Evolutionary conservation across 2,329 filamentous ascomycete species (phyloP).

Genomic region (Sporothrix brasiliensis): DNA sequence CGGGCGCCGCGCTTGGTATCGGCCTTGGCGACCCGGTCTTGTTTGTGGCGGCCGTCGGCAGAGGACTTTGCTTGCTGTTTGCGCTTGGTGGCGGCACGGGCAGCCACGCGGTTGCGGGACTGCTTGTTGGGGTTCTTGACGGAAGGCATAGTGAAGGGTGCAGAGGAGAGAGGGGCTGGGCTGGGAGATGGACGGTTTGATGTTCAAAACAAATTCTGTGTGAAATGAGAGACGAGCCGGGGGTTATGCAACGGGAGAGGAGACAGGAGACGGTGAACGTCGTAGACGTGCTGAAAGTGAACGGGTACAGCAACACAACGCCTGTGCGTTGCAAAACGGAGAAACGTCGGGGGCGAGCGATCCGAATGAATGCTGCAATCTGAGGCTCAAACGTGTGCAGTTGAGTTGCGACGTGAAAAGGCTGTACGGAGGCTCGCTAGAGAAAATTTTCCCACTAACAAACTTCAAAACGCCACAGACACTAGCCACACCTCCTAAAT

Average conservation of each 20-base stretch:
- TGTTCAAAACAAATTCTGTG: conserved; percentile 17
- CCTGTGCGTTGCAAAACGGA: not conserved
- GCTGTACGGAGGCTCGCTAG: not conserved
- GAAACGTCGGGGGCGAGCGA: not conserved
- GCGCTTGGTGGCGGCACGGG: conserved; percentile 50
- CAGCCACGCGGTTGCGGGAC: conserved; percentile 57
- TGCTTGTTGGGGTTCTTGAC: conserved; percentile 62
- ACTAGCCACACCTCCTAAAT: conserved; percentile 5
- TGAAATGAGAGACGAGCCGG: not conserved
- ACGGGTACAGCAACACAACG: not conserved
- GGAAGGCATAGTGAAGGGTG: conserved; percentile 51
- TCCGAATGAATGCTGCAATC: not conserved
- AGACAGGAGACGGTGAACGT: not conserved
- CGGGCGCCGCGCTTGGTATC: conserved; percentile 56
- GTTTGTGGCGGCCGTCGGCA: conserved; percentile 39
- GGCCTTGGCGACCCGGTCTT: conserved; percentile 38
- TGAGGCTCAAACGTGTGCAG: not conserved
- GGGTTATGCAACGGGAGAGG: no score
- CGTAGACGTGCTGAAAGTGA: not conserved
- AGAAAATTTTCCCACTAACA: conserved; percentile 25
- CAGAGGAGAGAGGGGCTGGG: not conserved
- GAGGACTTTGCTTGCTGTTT: conserved; percentile 51
- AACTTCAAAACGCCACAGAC: conserved; percentile 17
- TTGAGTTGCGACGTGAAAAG: not conserved
- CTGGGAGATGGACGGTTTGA: conserved; percentile 19